Conservation (phyloP, 2,329 filamentous ascomycete genomes). For the Aspergillus quadricinctus region DNA sequence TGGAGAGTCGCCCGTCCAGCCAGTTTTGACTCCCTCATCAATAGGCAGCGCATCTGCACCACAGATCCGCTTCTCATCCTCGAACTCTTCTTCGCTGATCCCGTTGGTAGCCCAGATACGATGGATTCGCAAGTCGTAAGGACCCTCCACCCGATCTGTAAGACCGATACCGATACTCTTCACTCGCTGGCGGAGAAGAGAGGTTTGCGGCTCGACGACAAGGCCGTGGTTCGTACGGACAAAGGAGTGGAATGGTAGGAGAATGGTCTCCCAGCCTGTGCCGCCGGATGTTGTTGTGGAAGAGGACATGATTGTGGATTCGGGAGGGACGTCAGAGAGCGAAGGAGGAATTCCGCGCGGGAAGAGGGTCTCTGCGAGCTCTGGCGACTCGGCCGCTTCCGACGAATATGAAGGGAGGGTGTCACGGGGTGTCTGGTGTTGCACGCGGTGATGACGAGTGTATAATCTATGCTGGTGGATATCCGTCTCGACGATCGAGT, state of each 20-base stretch:
- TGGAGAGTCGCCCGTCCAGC: conserved; percentile 18
- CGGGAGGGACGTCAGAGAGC: conserved; percentile 36
- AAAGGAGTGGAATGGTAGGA: conserved; percentile 87
- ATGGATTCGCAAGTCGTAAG: conserved; percentile 82
- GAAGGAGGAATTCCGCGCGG: conserved; percentile 29
- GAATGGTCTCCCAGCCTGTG: conserved; percentile 91
- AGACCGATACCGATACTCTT: conserved; percentile 80
- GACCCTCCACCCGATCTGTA: conserved; percentile 82
- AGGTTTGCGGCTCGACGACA: conserved; percentile 87
- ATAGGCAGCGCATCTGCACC: conserved; percentile 35
- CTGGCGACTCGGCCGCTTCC: conserved; percentile 18
- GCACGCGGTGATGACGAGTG: conserved; percentile 40
- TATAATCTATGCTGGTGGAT: conserved; percentile 89
- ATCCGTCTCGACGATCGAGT: conserved; percentile 90
- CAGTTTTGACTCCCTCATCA: conserved; percentile 31
- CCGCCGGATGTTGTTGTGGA: conserved; percentile 56
- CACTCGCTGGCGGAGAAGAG: conserved; percentile 82
- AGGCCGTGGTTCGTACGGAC: conserved; percentile 90
- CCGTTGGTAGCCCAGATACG: conserved; percentile 88
- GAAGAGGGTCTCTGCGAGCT: conserved; percentile 20
- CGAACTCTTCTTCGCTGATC: conserved; percentile 37
- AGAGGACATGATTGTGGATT: conserved; percentile 31
- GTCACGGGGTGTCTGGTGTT: conserved; percentile 11
- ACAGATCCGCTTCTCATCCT: conserved; percentile 39
- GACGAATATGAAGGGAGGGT: conserved; percentile 14